Conservation (phyloP, 192 early-diverging fungal genomes). For the Gryganskiella cystojenkinii region DNA sequence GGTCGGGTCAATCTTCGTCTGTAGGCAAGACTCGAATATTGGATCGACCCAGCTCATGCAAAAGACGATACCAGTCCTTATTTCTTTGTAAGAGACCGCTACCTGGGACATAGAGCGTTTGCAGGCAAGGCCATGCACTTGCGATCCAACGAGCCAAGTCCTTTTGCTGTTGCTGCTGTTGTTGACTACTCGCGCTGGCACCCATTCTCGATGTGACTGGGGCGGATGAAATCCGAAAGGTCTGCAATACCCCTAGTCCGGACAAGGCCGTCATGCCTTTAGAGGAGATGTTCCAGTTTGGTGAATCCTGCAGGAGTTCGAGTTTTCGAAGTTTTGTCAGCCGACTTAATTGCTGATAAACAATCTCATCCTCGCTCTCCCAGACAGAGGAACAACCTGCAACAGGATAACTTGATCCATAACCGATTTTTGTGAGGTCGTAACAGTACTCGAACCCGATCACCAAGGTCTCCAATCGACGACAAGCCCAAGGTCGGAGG, state of each 20-base stretch:
- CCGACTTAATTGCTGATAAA: conserved; percentile 15
- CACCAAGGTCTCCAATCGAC: conserved; percentile 3
- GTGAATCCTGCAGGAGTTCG: neutral
- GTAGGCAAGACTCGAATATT: no score
- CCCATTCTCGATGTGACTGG: no score
- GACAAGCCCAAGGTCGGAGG: conserved; percentile 15
- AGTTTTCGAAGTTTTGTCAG: neutral
- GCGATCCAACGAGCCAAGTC: conserved; percentile 6
- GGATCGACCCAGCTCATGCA: neutral
- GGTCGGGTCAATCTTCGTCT: no score
- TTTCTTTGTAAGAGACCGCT: neutral
- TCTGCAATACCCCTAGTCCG: neutral
- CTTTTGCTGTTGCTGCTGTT: neutral
- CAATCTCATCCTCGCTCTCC: neutral
- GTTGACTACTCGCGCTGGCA: no score
- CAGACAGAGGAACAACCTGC: neutral
- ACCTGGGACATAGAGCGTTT: conserved; percentile 3
- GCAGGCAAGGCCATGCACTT: conserved; percentile 5
- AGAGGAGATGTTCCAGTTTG: neutral
- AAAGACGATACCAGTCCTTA: neutral
- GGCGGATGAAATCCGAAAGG: neutral
- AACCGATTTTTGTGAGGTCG: no score
- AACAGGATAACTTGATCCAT: neutral
- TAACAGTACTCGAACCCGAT: conserved; percentile 1
- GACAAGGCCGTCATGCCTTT: neutral